These are phyloP conservation scores for Lepidium africanum DNA, from an alignment of 345 rosid genomes.

Conservation along the genomic window DNA sequence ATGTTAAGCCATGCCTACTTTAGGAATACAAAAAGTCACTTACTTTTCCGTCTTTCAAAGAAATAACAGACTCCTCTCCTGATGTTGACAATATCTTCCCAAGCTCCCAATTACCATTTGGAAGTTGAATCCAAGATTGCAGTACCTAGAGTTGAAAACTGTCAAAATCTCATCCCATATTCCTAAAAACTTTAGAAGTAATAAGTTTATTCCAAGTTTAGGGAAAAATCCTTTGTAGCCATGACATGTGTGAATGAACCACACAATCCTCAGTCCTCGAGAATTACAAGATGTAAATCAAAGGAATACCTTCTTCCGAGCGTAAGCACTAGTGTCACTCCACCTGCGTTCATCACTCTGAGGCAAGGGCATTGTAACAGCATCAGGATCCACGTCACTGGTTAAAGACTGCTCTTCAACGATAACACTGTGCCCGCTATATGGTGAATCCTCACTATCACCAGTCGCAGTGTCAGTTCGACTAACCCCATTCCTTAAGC, in stretches of 20 bases:
- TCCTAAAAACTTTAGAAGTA: background rate
- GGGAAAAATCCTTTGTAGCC: background rate
- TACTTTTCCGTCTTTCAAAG: constrained; percentile 76
- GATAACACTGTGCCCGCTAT: constrained; percentile 32
- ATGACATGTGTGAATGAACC: background rate
- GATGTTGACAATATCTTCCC: constrained; percentile 62
- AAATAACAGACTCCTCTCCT: constrained; percentile 60
- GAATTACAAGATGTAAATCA: background rate
- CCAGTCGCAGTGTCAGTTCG: constrained; percentile 28
- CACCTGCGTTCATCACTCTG: constrained; percentile 50
- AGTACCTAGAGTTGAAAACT: constrained; percentile 51
- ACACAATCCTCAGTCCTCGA: background rate
- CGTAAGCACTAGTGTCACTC: constrained; percentile 67
- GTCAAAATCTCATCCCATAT: constrained; percentile 2
- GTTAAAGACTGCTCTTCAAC: constrained; percentile 44
- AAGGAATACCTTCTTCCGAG: constrained; percentile 62
- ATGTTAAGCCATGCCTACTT: background rate
- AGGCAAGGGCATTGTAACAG: constrained; percentile 39
- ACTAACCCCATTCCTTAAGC: constrained; percentile 30
- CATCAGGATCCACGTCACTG: constrained; percentile 42
- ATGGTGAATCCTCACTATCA: constrained; percentile 75
- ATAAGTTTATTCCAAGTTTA: background rate
- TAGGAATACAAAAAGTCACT: constrained; percentile 23
- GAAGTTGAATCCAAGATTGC: constrained; percentile 83
- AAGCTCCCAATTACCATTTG: constrained; percentile 85